Conservation (phyloP, 129 eudicot species). For the Tanacetum coccineum region DNA sequence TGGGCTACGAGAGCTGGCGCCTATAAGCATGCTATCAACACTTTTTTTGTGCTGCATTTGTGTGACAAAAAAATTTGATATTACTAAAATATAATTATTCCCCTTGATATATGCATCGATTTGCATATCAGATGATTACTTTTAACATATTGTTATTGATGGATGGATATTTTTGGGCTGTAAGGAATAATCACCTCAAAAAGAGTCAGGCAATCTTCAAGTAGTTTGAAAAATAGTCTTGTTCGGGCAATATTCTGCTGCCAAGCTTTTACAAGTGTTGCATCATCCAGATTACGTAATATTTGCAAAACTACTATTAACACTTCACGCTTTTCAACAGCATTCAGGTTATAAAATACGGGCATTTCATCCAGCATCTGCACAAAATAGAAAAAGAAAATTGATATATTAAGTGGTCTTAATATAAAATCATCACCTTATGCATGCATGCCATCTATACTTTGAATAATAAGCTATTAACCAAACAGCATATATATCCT, state of each 20-base stretch:
- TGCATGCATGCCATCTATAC: background rate
- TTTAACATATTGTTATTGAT: background rate
- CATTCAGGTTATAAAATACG: conserved; percentile 86
- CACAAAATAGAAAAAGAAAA: conserved; percentile 19
- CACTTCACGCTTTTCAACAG: conserved; percentile 94
- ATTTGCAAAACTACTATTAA: conserved; percentile 87
- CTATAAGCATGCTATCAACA: conserved; percentile 85
- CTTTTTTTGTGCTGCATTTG: conserved; percentile 81
- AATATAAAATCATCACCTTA: conserved; percentile 13
- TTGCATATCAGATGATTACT: background rate
- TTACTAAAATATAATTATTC: background rate
- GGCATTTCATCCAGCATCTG: conserved; percentile 99
- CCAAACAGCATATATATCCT: background rate
- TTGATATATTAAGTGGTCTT: conserved; percentile 8
- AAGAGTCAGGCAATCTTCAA: conserved; percentile 86
- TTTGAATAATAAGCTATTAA: background rate
- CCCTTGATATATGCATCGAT: conserved; percentile 12
- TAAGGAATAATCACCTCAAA: conserved; percentile 62
- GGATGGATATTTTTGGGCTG: background rate
- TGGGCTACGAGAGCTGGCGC: conserved; percentile 85
- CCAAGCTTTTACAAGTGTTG: conserved; percentile 91
- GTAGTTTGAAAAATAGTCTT: conserved; percentile 85
- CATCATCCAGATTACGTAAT: conserved; percentile 90
- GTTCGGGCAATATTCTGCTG: conserved; percentile 94
- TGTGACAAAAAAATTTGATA: background rate